phyloP scores from a whole-genome alignment of 1,284 basidiomycete genomes.

The Testicularia cyperi region DNA sequence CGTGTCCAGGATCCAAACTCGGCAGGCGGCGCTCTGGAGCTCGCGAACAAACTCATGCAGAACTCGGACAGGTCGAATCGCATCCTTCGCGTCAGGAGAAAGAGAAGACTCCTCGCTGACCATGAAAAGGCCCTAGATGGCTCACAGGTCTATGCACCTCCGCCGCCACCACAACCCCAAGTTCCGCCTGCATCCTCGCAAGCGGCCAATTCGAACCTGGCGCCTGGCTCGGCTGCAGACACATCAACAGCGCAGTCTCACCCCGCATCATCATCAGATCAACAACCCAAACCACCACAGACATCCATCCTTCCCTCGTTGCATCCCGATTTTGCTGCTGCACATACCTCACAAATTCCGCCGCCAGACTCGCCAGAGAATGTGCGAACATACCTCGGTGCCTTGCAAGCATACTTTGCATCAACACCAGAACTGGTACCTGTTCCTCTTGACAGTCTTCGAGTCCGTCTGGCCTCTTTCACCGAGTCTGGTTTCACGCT shows the following conservation, averaged over 20 bases:
- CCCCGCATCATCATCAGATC: not conserved
- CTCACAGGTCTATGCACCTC: not conserved
- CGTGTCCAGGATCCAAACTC: slow-evolving; percentile 6
- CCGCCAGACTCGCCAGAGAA: not conserved
- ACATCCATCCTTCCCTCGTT: not conserved
- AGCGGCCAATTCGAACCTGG: too few species aligned
- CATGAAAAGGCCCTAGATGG: slow-evolving; percentile 23
- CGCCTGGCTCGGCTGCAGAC: too few species aligned
- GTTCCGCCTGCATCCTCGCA: slow-evolving; percentile 1
- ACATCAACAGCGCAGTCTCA: not conserved
- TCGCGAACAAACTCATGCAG: slow-evolving; percentile 19
- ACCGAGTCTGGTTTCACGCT: not conserved
- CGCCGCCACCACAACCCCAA: not conserved
- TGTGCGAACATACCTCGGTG: not conserved
- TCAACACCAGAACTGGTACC: not conserved
- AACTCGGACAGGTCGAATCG: slow-evolving; percentile 3
- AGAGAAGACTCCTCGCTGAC: slow-evolving; percentile 17
- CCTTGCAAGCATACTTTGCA: not conserved
- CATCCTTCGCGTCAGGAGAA: slow-evolving; percentile 24
- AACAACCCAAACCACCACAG: not conserved
- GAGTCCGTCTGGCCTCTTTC: not conserved
- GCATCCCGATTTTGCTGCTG: too few species aligned
- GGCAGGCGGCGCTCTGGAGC: slow-evolving; percentile 12
- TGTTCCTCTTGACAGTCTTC: not conserved
- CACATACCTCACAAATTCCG: too few species aligned